These are phyloP conservation scores for Venturia pyrina DNA, from an alignment of 2,329 filamentous ascomycete species.

Conservation along the genomic window DNA sequence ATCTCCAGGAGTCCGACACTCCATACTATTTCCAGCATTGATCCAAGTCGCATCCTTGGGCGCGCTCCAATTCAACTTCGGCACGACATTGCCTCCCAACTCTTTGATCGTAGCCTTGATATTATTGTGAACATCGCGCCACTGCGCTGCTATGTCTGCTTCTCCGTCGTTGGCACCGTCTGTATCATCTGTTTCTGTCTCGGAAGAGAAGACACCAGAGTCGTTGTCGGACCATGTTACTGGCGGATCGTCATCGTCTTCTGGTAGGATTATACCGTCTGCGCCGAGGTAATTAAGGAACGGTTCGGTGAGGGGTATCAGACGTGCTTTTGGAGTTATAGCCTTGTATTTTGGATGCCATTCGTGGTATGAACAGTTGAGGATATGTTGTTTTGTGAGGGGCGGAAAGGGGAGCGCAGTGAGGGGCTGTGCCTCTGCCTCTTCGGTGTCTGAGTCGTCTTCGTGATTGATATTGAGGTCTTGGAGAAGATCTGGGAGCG, in stretches of 20 bases:
- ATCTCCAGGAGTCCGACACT: slow-evolving; percentile 80
- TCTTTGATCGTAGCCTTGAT: slow-evolving; percentile 71
- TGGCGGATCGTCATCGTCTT: slow-evolving; percentile 45
- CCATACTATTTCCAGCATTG: slow-evolving; percentile 74
- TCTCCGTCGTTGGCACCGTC: slow-evolving; percentile 42
- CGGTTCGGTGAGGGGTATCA: slow-evolving; percentile 63
- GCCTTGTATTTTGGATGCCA: slow-evolving; percentile 80
- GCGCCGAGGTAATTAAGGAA: slow-evolving; percentile 83
- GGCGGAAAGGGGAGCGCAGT: slow-evolving; percentile 62
- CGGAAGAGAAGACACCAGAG: slow-evolving; percentile 40
- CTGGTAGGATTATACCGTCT: slow-evolving; percentile 83
- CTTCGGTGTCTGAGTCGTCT: slow-evolving; percentile 6
- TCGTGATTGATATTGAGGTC: slow-evolving; percentile 2
- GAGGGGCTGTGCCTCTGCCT: slow-evolving; percentile 13
- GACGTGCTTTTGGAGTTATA: slow-evolving; percentile 73
- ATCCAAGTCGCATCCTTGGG: slow-evolving; percentile 97
- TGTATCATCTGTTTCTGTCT: slow-evolving; percentile 33
- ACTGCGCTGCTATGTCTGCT: slow-evolving; percentile 48
- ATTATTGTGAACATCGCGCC: slow-evolving; percentile 62
- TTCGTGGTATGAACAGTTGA: slow-evolving; percentile 86
- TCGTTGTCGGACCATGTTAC: slow-evolving; percentile 38
- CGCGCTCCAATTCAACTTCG: slow-evolving; percentile 95
- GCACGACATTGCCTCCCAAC: slow-evolving; percentile 75
- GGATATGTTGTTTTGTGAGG: slow-evolving; percentile 73
- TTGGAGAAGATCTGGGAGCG: neutral